phyloP scores from a whole-genome alignment of 2,329 filamentous ascomycete genomes.

The Westerdykella ornata region DNA sequence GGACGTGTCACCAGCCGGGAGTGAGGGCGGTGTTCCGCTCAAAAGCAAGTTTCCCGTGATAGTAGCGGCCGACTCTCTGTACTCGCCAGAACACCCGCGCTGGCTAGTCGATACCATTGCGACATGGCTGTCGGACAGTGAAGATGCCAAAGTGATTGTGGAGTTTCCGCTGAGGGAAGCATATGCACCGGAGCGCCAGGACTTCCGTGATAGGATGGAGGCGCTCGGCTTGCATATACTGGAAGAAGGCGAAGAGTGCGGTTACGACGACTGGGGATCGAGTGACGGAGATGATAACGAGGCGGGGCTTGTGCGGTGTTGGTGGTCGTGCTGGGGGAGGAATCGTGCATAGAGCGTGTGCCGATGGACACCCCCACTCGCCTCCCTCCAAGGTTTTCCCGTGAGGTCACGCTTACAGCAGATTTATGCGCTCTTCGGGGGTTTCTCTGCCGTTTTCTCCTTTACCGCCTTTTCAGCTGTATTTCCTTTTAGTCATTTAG shows the following conservation, averaged over 20 bases:
- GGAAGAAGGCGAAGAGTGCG: slow-evolving; percentile 57
- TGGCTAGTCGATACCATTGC: slow-evolving; percentile 66
- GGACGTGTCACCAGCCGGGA: slow-evolving; percentile 1
- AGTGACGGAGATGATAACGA: slow-evolving; percentile 45
- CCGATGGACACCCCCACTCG: background rate
- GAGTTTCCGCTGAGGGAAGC: slow-evolving; percentile 75
- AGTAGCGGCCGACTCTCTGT: slow-evolving; percentile 78
- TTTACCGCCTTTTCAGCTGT: background rate
- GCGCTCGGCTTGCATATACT: slow-evolving; percentile 48
- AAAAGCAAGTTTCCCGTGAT: slow-evolving; percentile 50
- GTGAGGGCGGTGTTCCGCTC: slow-evolving; percentile 8
- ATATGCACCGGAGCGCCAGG: slow-evolving; percentile 57
- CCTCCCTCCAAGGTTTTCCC: background rate
- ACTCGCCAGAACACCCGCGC: slow-evolving; percentile 73
- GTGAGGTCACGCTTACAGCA: background rate
- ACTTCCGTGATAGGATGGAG: slow-evolving; percentile 58
- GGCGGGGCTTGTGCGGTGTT: slow-evolving; percentile 53
- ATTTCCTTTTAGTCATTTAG: slow-evolving; percentile 11
- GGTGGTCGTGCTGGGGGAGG: slow-evolving; percentile 59
- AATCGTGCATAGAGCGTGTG: background rate
- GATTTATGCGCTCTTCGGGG: slow-evolving; percentile 1
- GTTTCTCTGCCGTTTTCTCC: background rate
- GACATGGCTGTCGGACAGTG: slow-evolving; percentile 55
- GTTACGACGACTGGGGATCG: slow-evolving; percentile 67
- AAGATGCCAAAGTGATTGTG: slow-evolving; percentile 60